Evolutionary conservation across 2,329 filamentous ascomycete genomes (phyloP).

Genomic region (Arachnomyces sp.): DNA sequence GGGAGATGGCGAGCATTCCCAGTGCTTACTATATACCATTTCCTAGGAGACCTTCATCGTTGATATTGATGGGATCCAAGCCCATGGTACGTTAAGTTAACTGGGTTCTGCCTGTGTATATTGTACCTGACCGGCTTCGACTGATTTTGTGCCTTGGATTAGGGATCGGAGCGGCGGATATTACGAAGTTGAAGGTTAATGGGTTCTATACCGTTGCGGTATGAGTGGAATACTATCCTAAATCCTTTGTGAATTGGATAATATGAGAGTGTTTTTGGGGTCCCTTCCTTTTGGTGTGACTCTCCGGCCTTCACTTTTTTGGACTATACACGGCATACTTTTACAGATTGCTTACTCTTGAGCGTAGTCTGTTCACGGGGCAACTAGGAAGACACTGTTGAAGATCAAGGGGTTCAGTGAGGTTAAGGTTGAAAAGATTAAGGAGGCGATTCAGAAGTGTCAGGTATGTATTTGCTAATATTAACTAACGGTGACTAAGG

Average conservation of each 20-base stretch:
- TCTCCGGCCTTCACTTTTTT: not conserved
- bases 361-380: conserved; percentile 50
- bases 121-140: not conserved
- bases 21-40: conserved; percentile 1
- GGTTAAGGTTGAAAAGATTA: conserved; percentile 63
- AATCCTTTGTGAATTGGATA: not conserved
- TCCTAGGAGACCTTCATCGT: conserved; percentile 49
- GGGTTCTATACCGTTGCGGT: conserved; percentile 59
- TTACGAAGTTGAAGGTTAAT: conserved; percentile 56
- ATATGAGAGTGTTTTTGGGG: not conserved
- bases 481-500: not conserved
- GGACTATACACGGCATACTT: not conserved
- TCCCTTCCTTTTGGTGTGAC: not conserved
- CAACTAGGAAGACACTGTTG: conserved; percentile 52
- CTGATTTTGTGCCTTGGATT: conserved; percentile 5
- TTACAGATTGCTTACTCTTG: conserved; percentile 1
- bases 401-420: conserved; percentile 66
- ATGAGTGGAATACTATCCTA: conserved; percentile 16
- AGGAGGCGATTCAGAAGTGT: conserved; percentile 58
- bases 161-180: conserved; percentile 59
- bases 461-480: conserved; percentile 35
- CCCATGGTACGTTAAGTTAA: conserved; percentile 45
- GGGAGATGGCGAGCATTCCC: not conserved
- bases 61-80: conserved; percentile 59
- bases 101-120: not conserved